A percentile compares a stretch with the other conserved stretches of the same genome.
These are phyloP conservation scores for Effrenium voratum DNA, from an alignment of 73 alveolate genomes.

Conservation along the genomic window DNA sequence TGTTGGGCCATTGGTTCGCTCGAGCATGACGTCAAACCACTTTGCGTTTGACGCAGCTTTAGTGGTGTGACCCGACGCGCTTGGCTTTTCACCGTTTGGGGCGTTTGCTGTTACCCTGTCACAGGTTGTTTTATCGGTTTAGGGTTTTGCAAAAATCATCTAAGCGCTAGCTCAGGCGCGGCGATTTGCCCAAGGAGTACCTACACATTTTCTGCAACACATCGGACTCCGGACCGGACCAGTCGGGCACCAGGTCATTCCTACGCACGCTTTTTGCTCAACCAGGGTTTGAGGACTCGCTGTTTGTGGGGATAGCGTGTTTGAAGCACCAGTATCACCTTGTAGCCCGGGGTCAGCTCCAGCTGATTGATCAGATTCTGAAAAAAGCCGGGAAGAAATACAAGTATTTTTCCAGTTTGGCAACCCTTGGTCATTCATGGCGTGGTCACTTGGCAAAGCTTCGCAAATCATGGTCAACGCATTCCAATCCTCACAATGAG, in stretches of 20 bases:
- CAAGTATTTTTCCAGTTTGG: neutral
- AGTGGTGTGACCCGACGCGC: neutral
- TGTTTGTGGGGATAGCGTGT: neutral
- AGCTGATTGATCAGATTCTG: neutral
- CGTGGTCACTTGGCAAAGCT: neutral
- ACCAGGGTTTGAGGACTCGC: neutral
- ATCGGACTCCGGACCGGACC: conserved; percentile 22
- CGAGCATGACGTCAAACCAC: no score
- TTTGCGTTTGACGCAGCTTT: no score
- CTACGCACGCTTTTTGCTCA: neutral
- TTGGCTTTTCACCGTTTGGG: neutral
- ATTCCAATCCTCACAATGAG: neutral
- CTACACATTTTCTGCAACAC: neutral
- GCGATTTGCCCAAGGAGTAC: neutral
- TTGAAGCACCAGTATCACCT: neutral
- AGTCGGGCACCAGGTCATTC: neutral
- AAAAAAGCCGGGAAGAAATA: neutral
- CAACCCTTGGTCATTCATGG: conserved; percentile 15
- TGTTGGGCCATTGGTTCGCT: no score
- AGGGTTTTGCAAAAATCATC: no score
- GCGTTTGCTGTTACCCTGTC: neutral
- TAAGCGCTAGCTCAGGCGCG: neutral
- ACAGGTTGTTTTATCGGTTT: no score
- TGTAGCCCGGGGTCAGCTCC: neutral
- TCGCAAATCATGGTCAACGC: neutral